Evolutionary conservation across 306 rosid species (phyloP).

Genomic region (Parietaria judaica): DNA sequence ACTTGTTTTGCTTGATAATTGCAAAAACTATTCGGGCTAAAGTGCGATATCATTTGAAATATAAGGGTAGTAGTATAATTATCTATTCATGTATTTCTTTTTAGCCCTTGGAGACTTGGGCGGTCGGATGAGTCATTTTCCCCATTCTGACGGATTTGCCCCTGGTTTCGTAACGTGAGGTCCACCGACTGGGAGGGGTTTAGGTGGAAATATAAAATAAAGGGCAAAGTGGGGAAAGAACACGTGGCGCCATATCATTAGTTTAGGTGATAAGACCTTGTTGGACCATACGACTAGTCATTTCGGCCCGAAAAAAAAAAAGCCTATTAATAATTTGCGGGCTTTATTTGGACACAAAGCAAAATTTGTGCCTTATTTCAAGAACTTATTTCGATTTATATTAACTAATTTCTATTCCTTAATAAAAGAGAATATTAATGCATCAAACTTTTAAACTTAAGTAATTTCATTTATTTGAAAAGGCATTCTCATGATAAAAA

Average conservation of each 20-base stretch:
- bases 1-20: too few relatives aligned
- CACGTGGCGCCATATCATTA: background rate
- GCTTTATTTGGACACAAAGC: background rate
- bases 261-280: background rate
- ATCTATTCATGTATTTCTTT: background rate
- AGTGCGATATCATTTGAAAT: too few relatives aligned
- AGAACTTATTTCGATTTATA: too few relatives aligned
- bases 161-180: background rate
- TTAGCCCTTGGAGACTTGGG: background rate
- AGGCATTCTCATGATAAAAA: too few relatives aligned
- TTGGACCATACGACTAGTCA: background rate
- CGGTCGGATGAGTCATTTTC: background rate
- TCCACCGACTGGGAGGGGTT: background rate
- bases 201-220: background rate
- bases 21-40: too few relatives aligned
- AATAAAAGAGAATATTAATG: too few relatives aligned
- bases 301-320: background rate
- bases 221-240: background rate
- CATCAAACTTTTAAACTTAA: too few relatives aligned
- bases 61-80: background rate
- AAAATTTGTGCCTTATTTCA: background rate
- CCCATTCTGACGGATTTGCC: background rate
- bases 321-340: background rate
- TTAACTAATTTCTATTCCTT: too few relatives aligned
- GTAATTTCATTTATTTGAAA: too few relatives aligned